Conservation (phyloP, 306 rosid genomes). For the Arachis stenosperma region DNA sequence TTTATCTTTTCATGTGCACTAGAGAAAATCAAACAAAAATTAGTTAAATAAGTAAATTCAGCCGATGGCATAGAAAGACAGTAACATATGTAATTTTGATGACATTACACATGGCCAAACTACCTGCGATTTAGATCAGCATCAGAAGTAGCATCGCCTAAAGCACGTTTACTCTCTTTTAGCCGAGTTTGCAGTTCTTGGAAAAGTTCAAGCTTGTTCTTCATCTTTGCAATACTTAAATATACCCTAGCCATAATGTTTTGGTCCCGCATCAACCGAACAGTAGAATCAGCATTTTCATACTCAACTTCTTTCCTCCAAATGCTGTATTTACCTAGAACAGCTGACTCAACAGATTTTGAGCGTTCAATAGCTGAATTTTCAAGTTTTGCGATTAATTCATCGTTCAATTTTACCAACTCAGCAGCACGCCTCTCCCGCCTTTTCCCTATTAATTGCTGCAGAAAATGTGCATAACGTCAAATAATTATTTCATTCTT, state of each 20-base stretch:
- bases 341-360: conserved; percentile 72
- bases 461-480: conserved; percentile 47
- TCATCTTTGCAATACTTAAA: conserved; percentile 75
- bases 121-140: conserved; percentile 77
- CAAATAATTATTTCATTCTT: not conserved
- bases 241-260: conserved; percentile 91
- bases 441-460: conserved; percentile 77
- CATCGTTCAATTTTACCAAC: conserved; percentile 64
- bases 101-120: conserved; percentile 23
- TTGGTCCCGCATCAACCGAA: conserved; percentile 91
- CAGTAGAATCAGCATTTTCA: conserved; percentile 72
- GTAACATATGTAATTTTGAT: conserved; percentile 11
- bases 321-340: conserved; percentile 85
- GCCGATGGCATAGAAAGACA: conserved; percentile 11
- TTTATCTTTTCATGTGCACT: conserved; percentile 73
- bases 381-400: conserved; percentile 73
- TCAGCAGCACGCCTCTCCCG: conserved; percentile 74
- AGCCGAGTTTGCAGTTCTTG: conserved; percentile 62
- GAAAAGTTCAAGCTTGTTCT: conserved; percentile 56
- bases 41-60: conserved; percentile 32
- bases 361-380: conserved; percentile 89
- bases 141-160: conserved; percentile 79
- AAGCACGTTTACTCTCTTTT: conserved; percentile 68
- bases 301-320: conserved; percentile 92
- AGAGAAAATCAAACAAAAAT: conserved; percentile 46